phyloP scores from a whole-genome alignment of 2,329 filamentous ascomycete genomes.

The Monosporascus sp. region DNA sequence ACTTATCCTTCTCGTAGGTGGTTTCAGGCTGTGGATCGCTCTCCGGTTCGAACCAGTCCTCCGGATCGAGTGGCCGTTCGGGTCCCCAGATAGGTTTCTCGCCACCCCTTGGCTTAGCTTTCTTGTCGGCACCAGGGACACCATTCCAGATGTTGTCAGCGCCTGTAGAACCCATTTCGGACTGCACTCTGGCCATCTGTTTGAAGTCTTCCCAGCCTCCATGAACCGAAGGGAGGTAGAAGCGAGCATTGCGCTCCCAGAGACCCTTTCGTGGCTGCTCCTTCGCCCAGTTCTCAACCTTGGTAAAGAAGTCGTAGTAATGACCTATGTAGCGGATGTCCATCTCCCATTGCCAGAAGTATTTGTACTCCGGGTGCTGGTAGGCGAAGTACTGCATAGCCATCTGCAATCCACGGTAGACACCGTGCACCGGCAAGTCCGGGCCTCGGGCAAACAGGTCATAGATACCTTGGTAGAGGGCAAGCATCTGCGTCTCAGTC shows the following conservation, averaged over 20 bases:
- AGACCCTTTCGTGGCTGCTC: slow-evolving; percentile 72
- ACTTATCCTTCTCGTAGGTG: slow-evolving; percentile 71
- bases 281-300: slow-evolving; percentile 63
- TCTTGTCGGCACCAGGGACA: slow-evolving; percentile 37
- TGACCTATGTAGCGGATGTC: slow-evolving; percentile 87
- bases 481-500: slow-evolving; percentile 89
- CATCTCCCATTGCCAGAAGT: slow-evolving; percentile 96
- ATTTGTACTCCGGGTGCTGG: slow-evolving; percentile 82
- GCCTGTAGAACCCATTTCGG: slow-evolving; percentile 60
- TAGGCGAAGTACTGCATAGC: slow-evolving; percentile 91
- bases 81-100: slow-evolving; percentile 81
- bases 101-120: slow-evolving; percentile 29
- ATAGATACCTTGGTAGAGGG: slow-evolving; percentile 82
- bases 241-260: slow-evolving; percentile 74
- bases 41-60: slow-evolving; percentile 67
- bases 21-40: slow-evolving; percentile 70
- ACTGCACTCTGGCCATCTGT: slow-evolving; percentile 70
- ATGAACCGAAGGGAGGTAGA: slow-evolving; percentile 72
- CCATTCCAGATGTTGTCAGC: slow-evolving; percentile 63
- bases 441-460: slow-evolving; percentile 64
- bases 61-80: slow-evolving; percentile 58
- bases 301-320: slow-evolving; percentile 69
- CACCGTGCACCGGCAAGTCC: slow-evolving; percentile 77
- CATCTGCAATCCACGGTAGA: slow-evolving; percentile 91
- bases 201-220: slow-evolving; percentile 76